Conservation (phyloP, 2,329 filamentous ascomycete genomes). For the Epichloe amarillans region DNA sequence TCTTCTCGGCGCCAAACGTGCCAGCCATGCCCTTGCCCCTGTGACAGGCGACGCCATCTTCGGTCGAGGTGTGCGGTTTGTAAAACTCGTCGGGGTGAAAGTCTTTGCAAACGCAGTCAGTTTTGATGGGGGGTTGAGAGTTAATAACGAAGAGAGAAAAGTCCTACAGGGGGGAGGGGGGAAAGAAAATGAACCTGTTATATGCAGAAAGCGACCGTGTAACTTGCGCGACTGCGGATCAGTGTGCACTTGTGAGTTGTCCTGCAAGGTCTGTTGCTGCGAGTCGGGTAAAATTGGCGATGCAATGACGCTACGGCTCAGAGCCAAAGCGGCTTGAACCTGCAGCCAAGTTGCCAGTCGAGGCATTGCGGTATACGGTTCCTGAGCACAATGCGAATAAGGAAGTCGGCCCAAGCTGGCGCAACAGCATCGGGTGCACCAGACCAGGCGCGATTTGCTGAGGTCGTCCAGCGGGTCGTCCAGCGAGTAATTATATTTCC, state of each 20-base stretch:
- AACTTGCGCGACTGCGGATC: slow-evolving; percentile 30
- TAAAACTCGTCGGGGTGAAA: slow-evolving; percentile 87
- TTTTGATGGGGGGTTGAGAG: background rate
- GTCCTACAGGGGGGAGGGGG: background rate
- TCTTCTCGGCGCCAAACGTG: slow-evolving; percentile 70
- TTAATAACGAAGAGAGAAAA: background rate
- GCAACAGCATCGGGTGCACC: background rate
- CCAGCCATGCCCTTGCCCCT: slow-evolving; percentile 64
- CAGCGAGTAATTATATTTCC: background rate
- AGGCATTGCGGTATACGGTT: slow-evolving; percentile 10
- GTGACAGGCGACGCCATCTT: slow-evolving; percentile 62
- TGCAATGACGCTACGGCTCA: slow-evolving; percentile 11
- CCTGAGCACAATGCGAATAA: background rate
- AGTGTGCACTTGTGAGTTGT: background rate
- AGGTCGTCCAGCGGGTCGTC: too few species aligned
- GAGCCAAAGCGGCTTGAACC: slow-evolving; percentile 13
- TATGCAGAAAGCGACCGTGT: slow-evolving; percentile 70
- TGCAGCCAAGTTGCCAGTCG: slow-evolving; percentile 16
- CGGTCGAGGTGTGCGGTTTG: slow-evolving; percentile 60
- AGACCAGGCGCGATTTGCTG: background rate
- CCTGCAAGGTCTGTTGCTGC: slow-evolving; percentile 6
- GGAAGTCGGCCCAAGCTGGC: background rate
- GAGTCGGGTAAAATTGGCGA: slow-evolving; percentile 12
- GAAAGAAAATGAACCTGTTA: slow-evolving; percentile 54
- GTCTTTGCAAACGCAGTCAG: slow-evolving; percentile 39